These are phyloP conservation scores for Pterulicium gracile DNA, from an alignment of 1,284 basidiomycete species.

Conservation along the genomic window DNA sequence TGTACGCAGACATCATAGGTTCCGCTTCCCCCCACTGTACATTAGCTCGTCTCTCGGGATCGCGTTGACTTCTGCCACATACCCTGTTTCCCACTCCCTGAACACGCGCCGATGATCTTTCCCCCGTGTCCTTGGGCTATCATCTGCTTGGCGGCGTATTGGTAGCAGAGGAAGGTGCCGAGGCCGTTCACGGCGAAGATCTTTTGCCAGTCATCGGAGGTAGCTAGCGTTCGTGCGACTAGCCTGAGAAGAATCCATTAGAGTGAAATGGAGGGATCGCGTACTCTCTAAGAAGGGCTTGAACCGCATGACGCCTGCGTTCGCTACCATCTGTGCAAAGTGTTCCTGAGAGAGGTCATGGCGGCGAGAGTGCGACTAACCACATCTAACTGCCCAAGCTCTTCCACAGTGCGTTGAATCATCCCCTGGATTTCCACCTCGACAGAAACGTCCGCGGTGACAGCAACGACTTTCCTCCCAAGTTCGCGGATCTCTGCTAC, in stretches of 20 bases:
- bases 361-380: constrained; percentile 6
- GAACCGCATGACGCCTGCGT: constrained; percentile 12
- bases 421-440: constrained; percentile 11
- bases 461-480: neutral
- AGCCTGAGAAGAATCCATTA: too few species aligned
- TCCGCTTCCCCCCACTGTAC: too few species aligned
- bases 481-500: constrained; percentile 7
- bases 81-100: constrained; percentile 7
- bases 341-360: neutral
- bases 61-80: neutral
- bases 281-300: constrained; percentile 12
- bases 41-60: too few species aligned
- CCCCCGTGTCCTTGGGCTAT: constrained; percentile 12
- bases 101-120: constrained; percentile 14
- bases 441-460: constrained; percentile 8
- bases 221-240: too few species aligned
- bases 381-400: constrained; percentile 13
- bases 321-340: constrained; percentile 15
- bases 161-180: constrained; percentile 12
- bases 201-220: constrained; percentile 7
- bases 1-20: neutral
- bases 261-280: too few species aligned
- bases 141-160: constrained; percentile 12
- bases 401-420: constrained; percentile 10
- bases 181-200: constrained; percentile 11